Base-by-base conservation (phyloP, 1,284 basidiomycete species). In the Porphyrellus sp. region DNA sequence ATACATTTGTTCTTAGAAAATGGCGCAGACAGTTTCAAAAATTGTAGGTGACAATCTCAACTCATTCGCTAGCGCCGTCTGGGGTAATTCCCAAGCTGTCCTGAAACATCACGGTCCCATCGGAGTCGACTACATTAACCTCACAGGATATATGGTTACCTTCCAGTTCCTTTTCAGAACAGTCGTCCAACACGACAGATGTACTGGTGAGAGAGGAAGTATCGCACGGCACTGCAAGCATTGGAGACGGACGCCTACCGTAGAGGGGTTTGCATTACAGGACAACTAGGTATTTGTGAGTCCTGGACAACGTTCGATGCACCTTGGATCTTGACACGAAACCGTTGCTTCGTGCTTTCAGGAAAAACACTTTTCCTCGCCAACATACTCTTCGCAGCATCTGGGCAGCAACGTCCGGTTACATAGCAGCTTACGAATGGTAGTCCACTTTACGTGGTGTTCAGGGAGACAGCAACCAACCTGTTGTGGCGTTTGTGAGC, bases 131-230 rank as follows among this genome's bases (percentile, higher is more conserved):
- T 46, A 30, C 49, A 33, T 51, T 11, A 44, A 51, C 24, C 37
- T 51, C 5, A 0, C 12, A 4, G 20, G 4, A 20, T 24, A 46
- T 25, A 1, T 20, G 0, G 7, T 24, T 9, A n/a, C 16, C 23
- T 46, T 23, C 12, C 0, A 5, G 18, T 4, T 16, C 8, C 28
- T 51, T 25, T 30, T 38, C 21, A 11, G 37, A 52, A n/a, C n/a
- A n/a, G n/a, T n/a, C n/a, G n/a, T n/a, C n/a, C n/a, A 8, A 9
- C 4, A 25, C 13, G 21, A 34, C 4, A 49, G n/a, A 48, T 35
- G 31, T 51, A 31, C 45, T 51, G 6, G 28, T 51, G n/a, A 40
- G 50, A 15, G 23, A 51, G 1, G 50, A n/a, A 51, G 18, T 51
- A 49, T 25, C 38, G 34, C n/a, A 24, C 7, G 1, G 41, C 48